phyloP scores from a whole-genome alignment of 1,139 yeast genomes.

The Hyphopichia burtonii region DNA sequence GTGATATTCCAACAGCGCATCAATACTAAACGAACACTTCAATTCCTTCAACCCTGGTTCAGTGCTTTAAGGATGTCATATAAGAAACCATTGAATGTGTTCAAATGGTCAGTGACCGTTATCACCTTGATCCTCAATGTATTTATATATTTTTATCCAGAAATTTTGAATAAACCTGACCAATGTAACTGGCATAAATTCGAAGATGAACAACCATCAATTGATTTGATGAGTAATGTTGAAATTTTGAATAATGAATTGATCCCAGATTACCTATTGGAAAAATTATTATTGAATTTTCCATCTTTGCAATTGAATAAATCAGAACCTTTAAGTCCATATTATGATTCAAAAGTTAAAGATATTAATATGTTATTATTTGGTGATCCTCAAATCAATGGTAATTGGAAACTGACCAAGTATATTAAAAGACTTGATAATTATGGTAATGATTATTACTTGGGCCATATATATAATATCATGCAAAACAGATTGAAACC shows the following conservation, averaged over 20 bases:
- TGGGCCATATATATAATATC: conserved; percentile 75
- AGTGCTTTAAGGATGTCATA: too few species aligned
- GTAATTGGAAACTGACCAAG: conserved; percentile 72
- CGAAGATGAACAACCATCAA: conserved; percentile 8
- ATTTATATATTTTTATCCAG: conserved; percentile 75
- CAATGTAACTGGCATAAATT: conserved; percentile 60
- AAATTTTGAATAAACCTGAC: conserved; percentile 43
- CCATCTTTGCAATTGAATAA: conserved; percentile 22
- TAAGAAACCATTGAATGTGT: conserved; percentile 3
- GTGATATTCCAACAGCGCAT: background rate
- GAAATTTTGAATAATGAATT: background rate
- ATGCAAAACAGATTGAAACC: conserved; percentile 69
- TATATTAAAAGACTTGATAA: conserved; percentile 77
- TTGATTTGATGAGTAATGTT: conserved; percentile 18
- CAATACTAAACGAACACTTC: background rate
- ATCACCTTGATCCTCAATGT: conserved; percentile 49
- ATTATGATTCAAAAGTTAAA: conserved; percentile 17
- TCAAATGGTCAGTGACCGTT: conserved; percentile 26
- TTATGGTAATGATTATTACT: conserved; percentile 81
- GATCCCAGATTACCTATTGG: background rate
- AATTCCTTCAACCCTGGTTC: too few species aligned
- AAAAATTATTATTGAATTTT: conserved; percentile 26
- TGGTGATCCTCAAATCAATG: conserved; percentile 97
- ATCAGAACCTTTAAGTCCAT: conserved; percentile 9
- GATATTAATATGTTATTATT: conserved; percentile 72